Percentiles rank a stretch among this genome's conserved stretches.
phyloP scores from a whole-genome alignment of 2,329 filamentous ascomycete genomes.

The Colletotrichum sp. region DNA sequence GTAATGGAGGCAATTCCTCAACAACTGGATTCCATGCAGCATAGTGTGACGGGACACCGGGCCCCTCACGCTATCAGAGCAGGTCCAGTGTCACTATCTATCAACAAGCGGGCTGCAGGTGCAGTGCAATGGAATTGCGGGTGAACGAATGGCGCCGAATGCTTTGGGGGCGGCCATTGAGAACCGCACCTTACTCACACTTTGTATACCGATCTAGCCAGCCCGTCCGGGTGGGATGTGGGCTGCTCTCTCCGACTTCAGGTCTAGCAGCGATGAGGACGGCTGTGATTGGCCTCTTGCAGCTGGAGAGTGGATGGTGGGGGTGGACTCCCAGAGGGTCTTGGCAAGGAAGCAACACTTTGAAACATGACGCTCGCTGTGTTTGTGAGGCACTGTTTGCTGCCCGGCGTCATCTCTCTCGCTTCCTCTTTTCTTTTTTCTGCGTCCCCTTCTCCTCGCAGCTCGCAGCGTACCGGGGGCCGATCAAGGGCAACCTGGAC shows the following conservation, averaged over 20 bases:
- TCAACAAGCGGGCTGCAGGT: not conserved
- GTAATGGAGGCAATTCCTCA: not conserved
- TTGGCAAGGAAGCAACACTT: not conserved
- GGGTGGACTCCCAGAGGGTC: slow-evolving; percentile 10
- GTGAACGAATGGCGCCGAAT: not conserved
- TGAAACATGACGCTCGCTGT: slow-evolving; percentile 11
- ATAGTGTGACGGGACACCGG: not conserved
- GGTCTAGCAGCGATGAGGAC: not conserved
- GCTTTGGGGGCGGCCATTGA: not conserved
- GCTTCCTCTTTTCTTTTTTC: not conserved
- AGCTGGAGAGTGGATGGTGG: slow-evolving; percentile 11
- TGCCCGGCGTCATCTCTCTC: not conserved
- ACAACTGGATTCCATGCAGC: not conserved
- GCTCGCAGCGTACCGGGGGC: not conserved
- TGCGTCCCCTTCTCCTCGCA: not conserved
- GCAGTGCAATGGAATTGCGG: not conserved
- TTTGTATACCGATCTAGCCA: not conserved
- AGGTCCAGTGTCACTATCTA: not conserved
- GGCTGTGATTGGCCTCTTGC: not conserved
- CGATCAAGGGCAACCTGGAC: not conserved
- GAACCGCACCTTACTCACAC: not conserved
- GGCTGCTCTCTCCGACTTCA: not conserved
- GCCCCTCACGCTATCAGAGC: not conserved
- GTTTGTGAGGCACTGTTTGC: not conserved
- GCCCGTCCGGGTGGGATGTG: not conserved